phyloP scores from a whole-genome alignment of 495 filamentous ascomycete species.

The Oidiodendron maius region DNA sequence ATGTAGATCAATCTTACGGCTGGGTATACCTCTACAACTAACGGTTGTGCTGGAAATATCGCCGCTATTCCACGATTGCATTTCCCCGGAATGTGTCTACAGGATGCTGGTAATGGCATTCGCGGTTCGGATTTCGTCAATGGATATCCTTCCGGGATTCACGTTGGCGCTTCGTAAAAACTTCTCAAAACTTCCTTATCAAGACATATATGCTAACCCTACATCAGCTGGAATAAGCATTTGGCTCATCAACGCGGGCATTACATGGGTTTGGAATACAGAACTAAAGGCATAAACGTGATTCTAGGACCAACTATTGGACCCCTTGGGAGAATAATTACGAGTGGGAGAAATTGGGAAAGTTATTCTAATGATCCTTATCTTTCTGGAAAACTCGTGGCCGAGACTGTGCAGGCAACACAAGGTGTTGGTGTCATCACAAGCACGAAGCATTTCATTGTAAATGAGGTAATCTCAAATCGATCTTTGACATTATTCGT shows the following conservation, averaged over 20 bases:
- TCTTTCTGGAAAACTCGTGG: slow-evolving; percentile 65
- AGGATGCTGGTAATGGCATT: slow-evolving; percentile 80
- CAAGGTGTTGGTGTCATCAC: slow-evolving; percentile 74
- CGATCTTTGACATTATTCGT: no score
- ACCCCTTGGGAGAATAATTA: slow-evolving; percentile 65
- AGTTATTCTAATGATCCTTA: slow-evolving; percentile 69
- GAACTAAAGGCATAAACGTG: slow-evolving; percentile 74
- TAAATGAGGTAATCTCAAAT: slow-evolving; percentile 63
- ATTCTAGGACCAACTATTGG: slow-evolving; percentile 85
- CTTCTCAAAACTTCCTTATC: no score
- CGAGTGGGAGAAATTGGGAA: slow-evolving; percentile 83
- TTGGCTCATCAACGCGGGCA: slow-evolving; percentile 66
- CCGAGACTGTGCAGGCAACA: slow-evolving; percentile 69
- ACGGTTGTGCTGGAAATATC: slow-evolving; percentile 15
- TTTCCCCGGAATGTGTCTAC: slow-evolving; percentile 64
- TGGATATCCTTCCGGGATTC: slow-evolving; percentile 72
- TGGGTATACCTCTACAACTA: no score
- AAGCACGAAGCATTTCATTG: slow-evolving; percentile 77
- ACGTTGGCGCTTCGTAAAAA: slow-evolving; percentile 74
- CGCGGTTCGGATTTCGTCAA: slow-evolving; percentile 59
- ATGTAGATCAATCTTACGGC: no score
- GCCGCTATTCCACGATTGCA: slow-evolving; percentile 40
- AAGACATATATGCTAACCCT: no score
- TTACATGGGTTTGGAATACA: slow-evolving; percentile 73
- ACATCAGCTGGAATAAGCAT: slow-evolving; percentile 31